Evolutionary conservation across 2,329 filamentous ascomycete species (phyloP), one percentile per base, ranked within the genome.

Genomic region (Ophioceras dolichostomum): DNA sequence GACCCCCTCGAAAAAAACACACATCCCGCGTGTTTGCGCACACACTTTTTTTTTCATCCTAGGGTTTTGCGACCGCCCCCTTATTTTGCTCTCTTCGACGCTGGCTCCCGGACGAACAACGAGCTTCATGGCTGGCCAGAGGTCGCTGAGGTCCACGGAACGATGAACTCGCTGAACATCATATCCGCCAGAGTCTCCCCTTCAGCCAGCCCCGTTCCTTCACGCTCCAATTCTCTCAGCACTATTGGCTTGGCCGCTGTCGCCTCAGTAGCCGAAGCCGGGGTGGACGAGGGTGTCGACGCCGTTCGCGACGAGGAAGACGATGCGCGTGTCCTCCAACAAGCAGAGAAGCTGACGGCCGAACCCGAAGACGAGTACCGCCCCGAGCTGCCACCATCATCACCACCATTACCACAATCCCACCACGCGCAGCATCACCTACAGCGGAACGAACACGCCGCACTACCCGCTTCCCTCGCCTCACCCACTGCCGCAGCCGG

Each of bases 121-220:
- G n/a, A n/a, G 26, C 44, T 55, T 64, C 61, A 74, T 78, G 74
- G 74, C 70, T 68, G 61, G 58, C 59, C 54, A 49, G 43, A 58
- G 52, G 57, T 58, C 50, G 49, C 39, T 24, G 34, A 14, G 26
- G 26, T 22, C 32, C 21, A 54, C 50, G 60, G 61, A 68, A 83
- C 72, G 64, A 95, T 95, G 89, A 95, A 95, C 78, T 94, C 88
- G 53, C 70, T 94, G 68, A 94, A 91, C 66, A 85, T 94, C 59
- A 76, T 95, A 59, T 91, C 86, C 54, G 78, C 84, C 58, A 80
- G 83, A 64, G 83, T 88, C 57, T 77, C 76, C 49, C 72, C 75
- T 47, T 59, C 73, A 38, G 61, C 72, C 41, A 75, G 66, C 48
- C 67, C 73, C 24, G 55, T 58, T 32, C 67, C 72, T 39, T 69